Evolutionary conservation across 257 asterid genomes (phyloP).

Genomic region (Leptodermis oblonga): DNA sequence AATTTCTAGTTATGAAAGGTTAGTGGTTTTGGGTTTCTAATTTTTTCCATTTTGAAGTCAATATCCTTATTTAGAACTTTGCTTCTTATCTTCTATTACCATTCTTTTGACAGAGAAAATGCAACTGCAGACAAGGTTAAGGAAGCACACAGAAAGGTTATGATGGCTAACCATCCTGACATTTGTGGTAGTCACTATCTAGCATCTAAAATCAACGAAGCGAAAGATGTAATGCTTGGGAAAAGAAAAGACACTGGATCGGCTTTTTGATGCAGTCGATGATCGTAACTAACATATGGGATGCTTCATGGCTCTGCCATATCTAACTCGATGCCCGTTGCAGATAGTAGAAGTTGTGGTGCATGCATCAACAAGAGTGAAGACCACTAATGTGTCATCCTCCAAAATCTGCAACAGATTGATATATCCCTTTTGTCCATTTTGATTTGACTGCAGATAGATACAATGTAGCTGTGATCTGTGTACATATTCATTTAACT

Average conservation of each 20-base stretch:
- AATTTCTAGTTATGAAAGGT: neutral
- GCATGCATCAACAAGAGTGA: neutral
- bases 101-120: conserved; percentile 19
- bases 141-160: conserved; percentile 33
- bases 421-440: neutral
- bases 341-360: neutral
- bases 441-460: neutral
- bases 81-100: neutral
- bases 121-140: conserved; percentile 27
- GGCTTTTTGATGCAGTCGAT: conserved; percentile 23
- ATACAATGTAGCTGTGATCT: neutral
- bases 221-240: conserved; percentile 33
- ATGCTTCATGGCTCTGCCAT: neutral
- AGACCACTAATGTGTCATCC: neutral
- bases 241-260: conserved; percentile 24
- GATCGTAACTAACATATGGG: neutral
- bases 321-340: neutral
- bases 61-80: neutral
- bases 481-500: neutral
- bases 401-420: neutral
- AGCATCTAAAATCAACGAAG: conserved; percentile 32
- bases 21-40: neutral
- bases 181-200: conserved; percentile 37
- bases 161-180: conserved; percentile 35
- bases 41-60: neutral